Percentiles rank a stretch among this genome's conserved stretches.
These are phyloP conservation scores for Boletus chippewaensis DNA, from an alignment of 1,284 basidiomycete genomes.

Conservation along the genomic window DNA sequence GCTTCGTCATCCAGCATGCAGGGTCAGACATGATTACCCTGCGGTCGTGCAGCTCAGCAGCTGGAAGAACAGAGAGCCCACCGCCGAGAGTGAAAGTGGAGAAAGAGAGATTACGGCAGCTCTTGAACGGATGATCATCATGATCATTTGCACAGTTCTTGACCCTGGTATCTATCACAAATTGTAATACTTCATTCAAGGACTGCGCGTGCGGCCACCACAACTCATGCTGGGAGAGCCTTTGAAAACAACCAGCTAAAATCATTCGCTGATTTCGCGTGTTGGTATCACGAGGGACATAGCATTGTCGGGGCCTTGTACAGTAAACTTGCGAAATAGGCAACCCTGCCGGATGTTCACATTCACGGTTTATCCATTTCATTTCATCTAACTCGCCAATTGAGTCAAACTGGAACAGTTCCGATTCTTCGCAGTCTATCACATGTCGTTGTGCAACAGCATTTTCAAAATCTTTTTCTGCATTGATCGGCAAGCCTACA, in stretches of 20 bases:
- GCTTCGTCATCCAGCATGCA: constrained; percentile 22
- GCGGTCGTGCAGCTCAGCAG: not conserved
- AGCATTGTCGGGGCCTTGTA: constrained; percentile 4
- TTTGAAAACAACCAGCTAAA: constrained; percentile 14
- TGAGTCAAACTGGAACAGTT: constrained; percentile 4
- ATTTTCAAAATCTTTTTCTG: not conserved
- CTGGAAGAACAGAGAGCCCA: constrained; percentile 6
- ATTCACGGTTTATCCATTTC: not conserved
- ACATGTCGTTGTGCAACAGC: not conserved
- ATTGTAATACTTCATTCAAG: constrained; percentile 13
- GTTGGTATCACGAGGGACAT: constrained; percentile 17
- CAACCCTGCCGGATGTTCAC: constrained; percentile 4
- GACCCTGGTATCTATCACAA: constrained; percentile 27
- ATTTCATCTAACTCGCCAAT: constrained; percentile 3
- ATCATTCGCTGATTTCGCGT: constrained; percentile 15
- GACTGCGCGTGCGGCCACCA: constrained; percentile 18
- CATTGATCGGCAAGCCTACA: not conserved
- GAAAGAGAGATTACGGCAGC: constrained; percentile 14
- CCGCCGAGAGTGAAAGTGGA: constrained; percentile 12
- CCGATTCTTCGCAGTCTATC: constrained; percentile 4
- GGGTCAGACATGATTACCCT: constrained; percentile 23
- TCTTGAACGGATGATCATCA: constrained; percentile 16
- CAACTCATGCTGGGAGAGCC: constrained; percentile 2
- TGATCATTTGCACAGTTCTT: constrained; percentile 17
- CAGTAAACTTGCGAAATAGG: constrained; percentile 10